These are phyloP conservation scores for Phylloporus sp. DNA, from an alignment of 768 basidiomycete genomes.

Conservation along the genomic window DNA sequence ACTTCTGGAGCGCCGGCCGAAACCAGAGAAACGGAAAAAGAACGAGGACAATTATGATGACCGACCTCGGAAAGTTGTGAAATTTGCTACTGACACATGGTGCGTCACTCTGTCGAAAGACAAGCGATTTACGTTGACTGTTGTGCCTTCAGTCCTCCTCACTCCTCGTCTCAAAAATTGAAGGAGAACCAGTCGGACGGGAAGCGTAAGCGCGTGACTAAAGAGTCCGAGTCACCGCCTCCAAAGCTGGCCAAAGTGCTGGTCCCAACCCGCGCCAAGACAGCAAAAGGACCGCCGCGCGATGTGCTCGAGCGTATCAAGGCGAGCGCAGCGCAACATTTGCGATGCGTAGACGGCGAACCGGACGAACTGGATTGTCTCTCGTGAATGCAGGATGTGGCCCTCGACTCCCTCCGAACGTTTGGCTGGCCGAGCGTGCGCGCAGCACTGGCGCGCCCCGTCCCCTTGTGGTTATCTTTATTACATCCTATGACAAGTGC, in stretches of 20 bases:
- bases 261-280: slow-evolving; percentile 11
- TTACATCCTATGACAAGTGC: too few species aligned
- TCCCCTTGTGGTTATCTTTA: too few species aligned
- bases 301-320: slow-evolving; percentile 37
- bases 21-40: slow-evolving; percentile 18
- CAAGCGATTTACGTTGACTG: not conserved
- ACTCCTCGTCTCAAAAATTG: slow-evolving; percentile 26
- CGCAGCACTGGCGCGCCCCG: too few species aligned
- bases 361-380: slow-evolving; percentile 46
- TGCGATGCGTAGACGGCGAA: slow-evolving; percentile 29
- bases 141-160: slow-evolving; percentile 1
- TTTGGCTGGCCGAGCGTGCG: too few species aligned
- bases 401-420: too few species aligned
- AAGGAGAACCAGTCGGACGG: slow-evolving; percentile 30
- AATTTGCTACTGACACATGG: slow-evolving; percentile 12
- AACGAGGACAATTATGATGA: slow-evolving; percentile 20
- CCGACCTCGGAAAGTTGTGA: slow-evolving; percentile 20
- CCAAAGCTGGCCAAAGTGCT: not conserved
- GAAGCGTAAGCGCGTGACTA: not conserved
- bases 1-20: not conserved
- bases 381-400: slow-evolving; percentile 35
- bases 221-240: not conserved
- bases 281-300: slow-evolving; percentile 34
- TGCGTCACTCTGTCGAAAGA: slow-evolving; percentile 1
- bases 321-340: slow-evolving; percentile 23